Conservation (phyloP, 768 basidiomycete genomes). For the Boletus vermiculosoides region DNA sequence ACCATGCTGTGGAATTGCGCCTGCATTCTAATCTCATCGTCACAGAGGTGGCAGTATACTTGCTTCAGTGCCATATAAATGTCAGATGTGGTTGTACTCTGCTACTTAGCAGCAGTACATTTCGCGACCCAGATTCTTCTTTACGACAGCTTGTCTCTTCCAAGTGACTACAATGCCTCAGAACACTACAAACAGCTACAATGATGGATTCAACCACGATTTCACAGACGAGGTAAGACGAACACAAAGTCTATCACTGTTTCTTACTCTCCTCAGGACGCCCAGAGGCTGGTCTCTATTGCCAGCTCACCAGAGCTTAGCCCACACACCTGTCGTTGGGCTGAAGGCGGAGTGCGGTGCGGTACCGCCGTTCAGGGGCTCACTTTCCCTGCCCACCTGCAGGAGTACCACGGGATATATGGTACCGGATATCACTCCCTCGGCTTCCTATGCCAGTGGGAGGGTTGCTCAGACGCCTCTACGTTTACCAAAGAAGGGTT, state of each 20-base stretch:
- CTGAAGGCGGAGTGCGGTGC: constrained; percentile 15
- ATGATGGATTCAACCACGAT: constrained; percentile 29
- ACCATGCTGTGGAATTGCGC: constrained; percentile 26
- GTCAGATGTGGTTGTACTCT: background rate
- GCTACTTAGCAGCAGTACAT: background rate
- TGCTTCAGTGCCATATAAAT: constrained; percentile 22
- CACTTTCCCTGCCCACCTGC: constrained; percentile 17
- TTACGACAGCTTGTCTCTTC: background rate
- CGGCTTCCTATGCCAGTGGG: constrained; percentile 25
- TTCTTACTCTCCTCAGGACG: constrained; percentile 23
- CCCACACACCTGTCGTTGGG: constrained; percentile 26
- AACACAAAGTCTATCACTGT: background rate
- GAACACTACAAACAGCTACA: constrained; percentile 6
- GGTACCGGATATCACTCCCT: constrained; percentile 1
- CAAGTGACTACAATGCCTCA: constrained; percentile 19
- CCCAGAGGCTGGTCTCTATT: constrained; percentile 24
- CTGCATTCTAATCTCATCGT: background rate
- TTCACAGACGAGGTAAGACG: constrained; percentile 30
- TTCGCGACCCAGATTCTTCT: background rate
- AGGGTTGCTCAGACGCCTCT: constrained; percentile 21
- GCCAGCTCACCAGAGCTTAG: constrained; percentile 30
- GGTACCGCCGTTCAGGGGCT: constrained; percentile 15
- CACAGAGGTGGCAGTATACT: background rate
- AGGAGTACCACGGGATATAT: constrained; percentile 21
- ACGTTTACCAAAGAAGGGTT: constrained; percentile 19